phyloP scores from a whole-genome alignment of 2,329 filamentous ascomycete species.

The Epichloe sibirici region DNA sequence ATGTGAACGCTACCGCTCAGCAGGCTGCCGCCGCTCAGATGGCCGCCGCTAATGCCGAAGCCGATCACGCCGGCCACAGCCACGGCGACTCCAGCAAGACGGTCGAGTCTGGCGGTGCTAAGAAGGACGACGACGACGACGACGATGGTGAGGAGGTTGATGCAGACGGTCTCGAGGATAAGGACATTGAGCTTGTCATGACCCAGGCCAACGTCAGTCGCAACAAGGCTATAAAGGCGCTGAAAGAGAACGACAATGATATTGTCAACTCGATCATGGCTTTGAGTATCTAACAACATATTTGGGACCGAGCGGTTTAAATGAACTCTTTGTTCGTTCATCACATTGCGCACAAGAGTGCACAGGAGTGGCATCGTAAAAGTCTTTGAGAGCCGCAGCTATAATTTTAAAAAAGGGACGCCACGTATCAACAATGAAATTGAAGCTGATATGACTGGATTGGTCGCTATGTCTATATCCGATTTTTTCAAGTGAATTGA shows the following conservation, averaged over 20 bases:
- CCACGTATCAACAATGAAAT: not conserved
- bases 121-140: slow-evolving; percentile 74
- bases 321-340: slow-evolving; percentile 4
- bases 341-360: slow-evolving; percentile 13
- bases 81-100: slow-evolving; percentile 56
- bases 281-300: slow-evolving; percentile 56
- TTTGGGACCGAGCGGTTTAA: slow-evolving; percentile 2
- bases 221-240: slow-evolving; percentile 97
- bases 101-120: slow-evolving; percentile 48
- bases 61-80: slow-evolving; percentile 61
- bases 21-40: slow-evolving; percentile 82
- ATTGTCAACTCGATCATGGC: slow-evolving; percentile 99
- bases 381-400: slow-evolving; percentile 12
- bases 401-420: not conserved
- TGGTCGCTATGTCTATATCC: not conserved
- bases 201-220: slow-evolving; percentile 91
- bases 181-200: slow-evolving; percentile 99
- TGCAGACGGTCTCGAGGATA: slow-evolving; percentile 86
- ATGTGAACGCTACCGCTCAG: slow-evolving; percentile 96
- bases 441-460: not conserved
- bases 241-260: slow-evolving; percentile 99
- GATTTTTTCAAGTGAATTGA: not conserved
- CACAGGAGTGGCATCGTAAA: slow-evolving; percentile 18
- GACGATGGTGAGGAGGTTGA: slow-evolving; percentile 95
- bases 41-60: slow-evolving; percentile 53